Conservation (phyloP, 177 flowering plant species). For the Vitis hybrid region DNA sequence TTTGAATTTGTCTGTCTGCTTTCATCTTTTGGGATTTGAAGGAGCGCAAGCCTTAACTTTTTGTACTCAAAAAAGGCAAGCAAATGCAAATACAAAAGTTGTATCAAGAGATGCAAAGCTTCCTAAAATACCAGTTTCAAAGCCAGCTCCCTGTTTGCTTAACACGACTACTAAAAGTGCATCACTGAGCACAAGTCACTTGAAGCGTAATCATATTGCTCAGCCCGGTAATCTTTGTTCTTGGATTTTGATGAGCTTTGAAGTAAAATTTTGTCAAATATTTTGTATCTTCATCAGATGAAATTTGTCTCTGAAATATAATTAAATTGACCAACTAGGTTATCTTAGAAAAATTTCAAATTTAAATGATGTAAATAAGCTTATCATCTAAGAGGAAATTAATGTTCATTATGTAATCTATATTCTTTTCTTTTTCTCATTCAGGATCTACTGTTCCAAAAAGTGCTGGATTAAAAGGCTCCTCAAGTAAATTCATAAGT, state of each 20-base stretch:
- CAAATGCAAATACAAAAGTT: conserved; percentile 24
- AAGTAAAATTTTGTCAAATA: not conserved
- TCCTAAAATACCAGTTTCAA: conserved; percentile 40
- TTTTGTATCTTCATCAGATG: not conserved
- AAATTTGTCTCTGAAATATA: not conserved
- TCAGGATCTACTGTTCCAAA: conserved; percentile 32
- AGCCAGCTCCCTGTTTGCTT: conserved; percentile 28
- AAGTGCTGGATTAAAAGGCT: conserved; percentile 23
- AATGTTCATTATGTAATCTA: too few species aligned
- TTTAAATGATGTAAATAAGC: too few species aligned
- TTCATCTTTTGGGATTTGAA: conserved; percentile 1
- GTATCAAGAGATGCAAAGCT: conserved; percentile 37
- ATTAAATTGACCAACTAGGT: not conserved
- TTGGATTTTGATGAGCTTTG: not conserved
- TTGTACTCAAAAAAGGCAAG: conserved; percentile 58
- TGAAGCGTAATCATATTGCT: conserved; percentile 34
- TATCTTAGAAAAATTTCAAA: not conserved
- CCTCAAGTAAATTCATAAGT: conserved; percentile 20
- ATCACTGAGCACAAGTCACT: conserved; percentile 15
- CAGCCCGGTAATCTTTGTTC: conserved; percentile 37
- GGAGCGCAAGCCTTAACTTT: conserved; percentile 40
- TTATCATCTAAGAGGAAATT: too few species aligned
- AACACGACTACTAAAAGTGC: conserved; percentile 26
- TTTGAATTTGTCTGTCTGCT: conserved; percentile 3
- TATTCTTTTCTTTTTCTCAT: not conserved